Conservation (phyloP, 2,329 filamentous ascomycete species). For the Pseudocercospora vitis region DNA sequence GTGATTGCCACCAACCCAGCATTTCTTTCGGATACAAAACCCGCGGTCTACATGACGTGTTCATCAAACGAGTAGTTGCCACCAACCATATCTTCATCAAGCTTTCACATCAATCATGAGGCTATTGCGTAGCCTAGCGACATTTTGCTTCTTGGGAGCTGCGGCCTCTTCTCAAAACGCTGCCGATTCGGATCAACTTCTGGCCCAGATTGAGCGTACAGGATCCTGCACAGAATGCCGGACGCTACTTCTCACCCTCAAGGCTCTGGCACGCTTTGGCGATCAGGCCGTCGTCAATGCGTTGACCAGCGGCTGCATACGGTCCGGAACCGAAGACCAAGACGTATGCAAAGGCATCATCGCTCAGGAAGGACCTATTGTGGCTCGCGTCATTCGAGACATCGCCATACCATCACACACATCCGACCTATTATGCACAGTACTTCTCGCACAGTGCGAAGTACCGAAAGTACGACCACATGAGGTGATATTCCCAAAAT, state of each 20-base stretch:
- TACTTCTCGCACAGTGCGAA: slow-evolving; percentile 55
- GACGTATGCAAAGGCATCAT: slow-evolving; percentile 59
- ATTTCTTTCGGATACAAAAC: too few species aligned
- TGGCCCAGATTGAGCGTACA: not conserved
- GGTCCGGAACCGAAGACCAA: slow-evolving; percentile 46
- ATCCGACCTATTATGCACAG: slow-evolving; percentile 54
- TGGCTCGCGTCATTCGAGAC: slow-evolving; percentile 52
- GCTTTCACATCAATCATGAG: not conserved
- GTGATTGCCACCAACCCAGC: too few species aligned
- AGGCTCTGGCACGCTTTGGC: slow-evolving; percentile 47
- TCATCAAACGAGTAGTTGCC: not conserved
- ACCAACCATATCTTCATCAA: not conserved
- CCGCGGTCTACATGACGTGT: not conserved
- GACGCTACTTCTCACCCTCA: slow-evolving; percentile 42
- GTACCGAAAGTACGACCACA: slow-evolving; percentile 50
- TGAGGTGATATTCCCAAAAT: slow-evolving; percentile 47
- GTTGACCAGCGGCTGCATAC: slow-evolving; percentile 41
- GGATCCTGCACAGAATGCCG: slow-evolving; percentile 11
- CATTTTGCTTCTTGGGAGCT: not conserved
- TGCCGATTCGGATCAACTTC: not conserved
- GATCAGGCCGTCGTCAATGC: slow-evolving; percentile 45
- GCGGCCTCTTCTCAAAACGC: not conserved
- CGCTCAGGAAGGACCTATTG: slow-evolving; percentile 54
- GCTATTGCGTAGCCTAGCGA: not conserved
- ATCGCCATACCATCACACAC: slow-evolving; percentile 53